phyloP scores from a whole-genome alignment of 2,329 filamentous ascomycete species.

The Fusarium udum region DNA sequence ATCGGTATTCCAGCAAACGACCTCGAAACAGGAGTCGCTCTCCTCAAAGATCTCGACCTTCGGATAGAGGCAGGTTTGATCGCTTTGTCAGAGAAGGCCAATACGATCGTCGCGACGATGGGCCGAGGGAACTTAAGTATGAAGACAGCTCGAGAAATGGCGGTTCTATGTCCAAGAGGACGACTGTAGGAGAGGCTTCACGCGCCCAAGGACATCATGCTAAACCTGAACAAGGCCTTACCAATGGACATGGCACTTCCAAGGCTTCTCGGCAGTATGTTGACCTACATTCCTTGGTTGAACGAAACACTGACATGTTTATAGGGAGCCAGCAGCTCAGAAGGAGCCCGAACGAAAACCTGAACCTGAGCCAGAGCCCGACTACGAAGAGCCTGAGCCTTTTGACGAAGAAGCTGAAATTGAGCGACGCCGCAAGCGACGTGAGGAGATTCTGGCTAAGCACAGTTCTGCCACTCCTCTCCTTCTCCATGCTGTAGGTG shows the following conservation, averaged over 20 bases:
- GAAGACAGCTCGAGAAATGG: conserved; percentile 56
- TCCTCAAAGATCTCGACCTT: conserved; percentile 54
- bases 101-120: conserved; percentile 38
- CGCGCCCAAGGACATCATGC: conserved; percentile 68
- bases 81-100: conserved; percentile 46
- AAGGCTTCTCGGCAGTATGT: conserved; percentile 34
- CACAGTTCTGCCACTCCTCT: conserved; percentile 78
- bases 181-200: conserved; percentile 67
- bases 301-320: conserved; percentile 13
- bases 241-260: conserved; percentile 35
- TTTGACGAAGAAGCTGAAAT: conserved; percentile 85
- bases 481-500: conserved; percentile 77
- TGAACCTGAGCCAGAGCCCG: conserved; percentile 43
- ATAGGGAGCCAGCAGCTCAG: conserved; percentile 31
- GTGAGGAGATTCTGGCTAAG: conserved; percentile 87
- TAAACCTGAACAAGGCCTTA: conserved; percentile 70
- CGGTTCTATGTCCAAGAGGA: conserved; percentile 71
- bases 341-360: conserved; percentile 38
- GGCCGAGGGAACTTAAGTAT: conserved; percentile 49
- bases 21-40: conserved; percentile 65
- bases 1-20: conserved; percentile 63
- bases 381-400: conserved; percentile 64
- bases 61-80: conserved; percentile 49
- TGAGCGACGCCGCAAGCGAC: conserved; percentile 82
- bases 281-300: background rate